Base-by-base conservation (phyloP, 2,329 filamentous ascomycete species). In the Botrytis hyacinthi region DNA sequence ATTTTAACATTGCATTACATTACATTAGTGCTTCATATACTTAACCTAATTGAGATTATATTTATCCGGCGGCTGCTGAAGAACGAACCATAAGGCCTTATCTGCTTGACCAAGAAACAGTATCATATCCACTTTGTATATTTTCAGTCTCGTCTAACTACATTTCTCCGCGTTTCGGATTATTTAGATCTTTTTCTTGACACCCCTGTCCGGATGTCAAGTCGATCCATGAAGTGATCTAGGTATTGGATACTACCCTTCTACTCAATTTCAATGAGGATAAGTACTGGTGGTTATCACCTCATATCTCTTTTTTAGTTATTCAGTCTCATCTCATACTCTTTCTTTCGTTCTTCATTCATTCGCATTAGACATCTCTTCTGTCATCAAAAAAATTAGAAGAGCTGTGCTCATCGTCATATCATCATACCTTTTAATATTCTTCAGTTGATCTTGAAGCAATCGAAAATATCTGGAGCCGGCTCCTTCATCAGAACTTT, bases 71-170 rank as follows among this genome's bases (percentile, higher is more conserved):
- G 79, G 66, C 73, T 79, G 76, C 74, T 77, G 77, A 79, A 73
- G 78, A 76, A 76, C 79, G 77, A 80, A 79, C 79, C 79, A 80
- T 78, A 73, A 75, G 78, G 79, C 74, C 78, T 26, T 51, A 48
- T 72, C 78, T 78, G 77, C 76, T 75, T 75, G 78, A 81, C 79
- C 79, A 80, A 81, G 80, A 81, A 81, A 81, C 79, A 75, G 71
- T 71, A 67, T 76, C 73, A 74, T 71, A 65, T 74, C 74, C 73
- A 65, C 69, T 74, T 68, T 75, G 37, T 51, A 59, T 68, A 73
- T 54, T 72, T 16, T 71, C 72, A 70, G 71, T 72, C 42, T 42
- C 22, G 59, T 74, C 40, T 73, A 73, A 73, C 62, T 71, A 74
- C 60, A 59, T 69, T 74, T 77, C 76, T 79, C 77, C 77, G 75